phyloP scores from a whole-genome alignment of 2,329 filamentous ascomycete species.

The Neopestalotiopsis clavispora region DNA sequence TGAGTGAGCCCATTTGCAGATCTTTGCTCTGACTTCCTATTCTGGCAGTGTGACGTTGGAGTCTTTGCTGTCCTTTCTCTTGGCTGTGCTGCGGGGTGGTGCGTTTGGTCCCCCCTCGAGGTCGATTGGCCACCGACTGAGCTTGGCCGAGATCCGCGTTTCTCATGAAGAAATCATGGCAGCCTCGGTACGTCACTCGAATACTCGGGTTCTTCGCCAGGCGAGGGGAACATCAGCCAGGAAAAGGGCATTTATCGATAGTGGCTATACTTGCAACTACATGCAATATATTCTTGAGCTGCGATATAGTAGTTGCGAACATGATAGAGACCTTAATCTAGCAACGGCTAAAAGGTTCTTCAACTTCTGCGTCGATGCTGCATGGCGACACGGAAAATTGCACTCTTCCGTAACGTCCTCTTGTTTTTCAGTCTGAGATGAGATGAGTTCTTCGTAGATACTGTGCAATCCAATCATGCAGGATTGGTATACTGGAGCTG shows the following conservation, averaged over 20 bases:
- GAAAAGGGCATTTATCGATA: background rate
- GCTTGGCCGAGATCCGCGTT: background rate
- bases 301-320: too few relatives aligned
- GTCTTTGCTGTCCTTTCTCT: background rate
- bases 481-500: too few relatives aligned
- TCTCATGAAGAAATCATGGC: background rate
- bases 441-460: too few relatives aligned
- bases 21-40: background rate
- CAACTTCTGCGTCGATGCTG: too few relatives aligned
- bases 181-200: background rate
- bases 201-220: background rate
- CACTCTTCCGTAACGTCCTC: too few relatives aligned
- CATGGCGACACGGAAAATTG: too few relatives aligned
- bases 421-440: too few relatives aligned
- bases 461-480: too few relatives aligned
- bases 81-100: background rate
- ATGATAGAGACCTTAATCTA: too few relatives aligned
- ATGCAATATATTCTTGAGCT: too few relatives aligned
- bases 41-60: constrained; percentile 4
- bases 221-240: background rate
- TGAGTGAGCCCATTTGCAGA: background rate
- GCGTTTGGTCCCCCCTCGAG: background rate
- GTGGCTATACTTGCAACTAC: too few relatives aligned
- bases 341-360: too few relatives aligned
- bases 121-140: background rate